phyloP scores from a whole-genome alignment of 768 basidiomycete genomes.

The Tulasnella calospora region DNA sequence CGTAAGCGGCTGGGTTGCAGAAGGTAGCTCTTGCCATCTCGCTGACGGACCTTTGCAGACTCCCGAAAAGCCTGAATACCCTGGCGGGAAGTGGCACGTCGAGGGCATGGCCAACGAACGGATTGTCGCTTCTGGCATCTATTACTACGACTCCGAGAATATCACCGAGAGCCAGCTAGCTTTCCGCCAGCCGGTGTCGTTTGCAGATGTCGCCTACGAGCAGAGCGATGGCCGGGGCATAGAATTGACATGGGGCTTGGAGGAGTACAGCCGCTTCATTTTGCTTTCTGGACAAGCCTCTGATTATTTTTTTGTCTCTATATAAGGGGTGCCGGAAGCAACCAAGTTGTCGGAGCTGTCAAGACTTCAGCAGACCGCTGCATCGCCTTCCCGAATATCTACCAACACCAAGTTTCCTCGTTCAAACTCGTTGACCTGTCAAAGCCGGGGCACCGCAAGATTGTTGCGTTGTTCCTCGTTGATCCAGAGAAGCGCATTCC shows the following conservation, averaged over 20 bases:
- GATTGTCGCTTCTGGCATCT: conserved; percentile 33
- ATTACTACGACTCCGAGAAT: conserved; percentile 27
- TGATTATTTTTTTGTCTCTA: not conserved
- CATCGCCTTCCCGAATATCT: conserved; percentile 27
- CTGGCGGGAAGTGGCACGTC: conserved; percentile 44
- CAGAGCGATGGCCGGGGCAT: conserved; percentile 7
- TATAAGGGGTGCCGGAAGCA: not conserved
- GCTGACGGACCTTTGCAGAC: conserved; percentile 26
- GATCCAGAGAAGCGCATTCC: conserved; percentile 11
- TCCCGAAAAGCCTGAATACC: conserved; percentile 45
- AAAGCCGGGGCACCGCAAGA: conserved; percentile 26
- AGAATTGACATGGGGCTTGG: not conserved
- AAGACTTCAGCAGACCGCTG: conserved; percentile 19
- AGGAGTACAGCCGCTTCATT: not conserved
- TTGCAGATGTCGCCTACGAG: not conserved
- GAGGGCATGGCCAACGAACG: conserved; percentile 39
- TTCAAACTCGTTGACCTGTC: conserved; percentile 15
- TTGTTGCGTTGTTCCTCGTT: conserved; percentile 17
- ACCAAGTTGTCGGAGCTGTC: conserved; percentile 5
- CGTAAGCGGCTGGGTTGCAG: not conserved
- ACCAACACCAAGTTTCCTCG: conserved; percentile 23
- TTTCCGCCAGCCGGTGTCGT: conserved; percentile 11
- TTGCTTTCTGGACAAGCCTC: no score
- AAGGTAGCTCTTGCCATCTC: not conserved
- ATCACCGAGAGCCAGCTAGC: conserved; percentile 14